Evolutionary conservation across 2,329 filamentous ascomycete genomes (phyloP), one percentile per base, ranked within the genome.

Genomic region (Talaromyces sp.): DNA sequence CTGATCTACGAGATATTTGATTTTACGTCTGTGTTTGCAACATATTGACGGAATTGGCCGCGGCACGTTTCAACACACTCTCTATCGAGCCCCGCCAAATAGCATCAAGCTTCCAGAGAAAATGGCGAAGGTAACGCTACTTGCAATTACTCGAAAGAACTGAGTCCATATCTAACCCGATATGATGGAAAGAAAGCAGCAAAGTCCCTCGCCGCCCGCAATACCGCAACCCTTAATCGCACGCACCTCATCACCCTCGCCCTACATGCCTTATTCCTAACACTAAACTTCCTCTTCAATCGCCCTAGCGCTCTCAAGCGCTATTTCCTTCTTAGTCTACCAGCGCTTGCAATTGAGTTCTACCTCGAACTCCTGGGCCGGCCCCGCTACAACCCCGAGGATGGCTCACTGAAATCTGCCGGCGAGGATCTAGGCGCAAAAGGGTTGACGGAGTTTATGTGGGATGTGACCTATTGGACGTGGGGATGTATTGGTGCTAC

Each of bases 381-480:
- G 9, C 95, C 95, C 25, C 87, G 82, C 65, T 90, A 88, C 73
- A 85, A 87, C 67, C 74, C 86, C 23, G 78, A 80, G 28, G 87
- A 86, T 55, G 83, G 82, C 14, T 82, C 88, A n/a, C 81, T 98
- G 65, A 87, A 86, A 73, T 86, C 84, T 35, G 82, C 91, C 0
- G 93, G 95, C 48, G 93, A 98, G 74, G 95, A 99, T 75, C 85
- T 99, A 58, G 87, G 90, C 60, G 91, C 92, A 9, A 84, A 88
- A 37, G 95, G 95, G 4, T 79, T 99, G 80, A 98, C 93, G 11
- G 95, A 97, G 79, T 98, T 96, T 81, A 91, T 98, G 89, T 99
- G 96, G 84, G 95, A 99, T 78, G 86, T 96, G 57, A 81, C 96
- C 60, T 98, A 96, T 85, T 92, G 96, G 80, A 97, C 92, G 0